Evolutionary conservation across 345 rosid genomes (phyloP).

Genomic region (Lepidium aucheri): DNA sequence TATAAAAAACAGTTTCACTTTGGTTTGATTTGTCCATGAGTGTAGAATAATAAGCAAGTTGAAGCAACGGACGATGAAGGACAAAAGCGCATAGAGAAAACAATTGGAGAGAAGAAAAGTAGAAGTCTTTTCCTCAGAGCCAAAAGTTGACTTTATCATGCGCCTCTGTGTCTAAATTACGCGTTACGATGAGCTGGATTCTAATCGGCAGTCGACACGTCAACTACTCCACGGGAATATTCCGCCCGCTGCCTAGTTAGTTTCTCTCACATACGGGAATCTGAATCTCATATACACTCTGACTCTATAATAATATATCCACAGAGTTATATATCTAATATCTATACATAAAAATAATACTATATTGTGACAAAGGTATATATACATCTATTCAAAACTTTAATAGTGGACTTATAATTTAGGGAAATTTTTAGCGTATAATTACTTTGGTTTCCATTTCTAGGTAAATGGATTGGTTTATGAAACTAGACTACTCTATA

Average conservation of each 20-base stretch:
- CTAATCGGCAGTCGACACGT: constrained; percentile 10
- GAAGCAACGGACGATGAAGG: constrained; percentile 13
- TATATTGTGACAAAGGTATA: too few relatives aligned
- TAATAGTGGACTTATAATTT: too few relatives aligned
- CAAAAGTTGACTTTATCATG: constrained; percentile 11
- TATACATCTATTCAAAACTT: too few relatives aligned
- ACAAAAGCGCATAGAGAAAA: constrained; percentile 10
- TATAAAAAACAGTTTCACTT: neutral
- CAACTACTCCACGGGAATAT: constrained; percentile 5
- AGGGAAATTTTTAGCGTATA: too few relatives aligned
- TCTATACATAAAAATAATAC: too few relatives aligned
- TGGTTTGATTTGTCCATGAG: constrained; percentile 6
- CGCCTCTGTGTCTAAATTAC: neutral
- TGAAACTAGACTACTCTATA: too few relatives aligned
- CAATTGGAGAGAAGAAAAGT: constrained; percentile 6
- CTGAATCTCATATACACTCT: neutral
- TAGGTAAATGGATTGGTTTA: too few relatives aligned
- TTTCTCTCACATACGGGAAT: neutral
- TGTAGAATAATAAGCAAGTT: constrained; percentile 16
- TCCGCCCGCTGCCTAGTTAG: neutral
- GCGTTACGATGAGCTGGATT: constrained; percentile 14
- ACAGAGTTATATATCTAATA: too few relatives aligned
- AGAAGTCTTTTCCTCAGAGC: neutral
- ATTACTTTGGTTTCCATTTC: too few relatives aligned
- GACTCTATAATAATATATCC: too few relatives aligned